Evolutionary conservation across 139 green algal genomes (phyloP).

Genomic region (Micractinium conductrix): DNA sequence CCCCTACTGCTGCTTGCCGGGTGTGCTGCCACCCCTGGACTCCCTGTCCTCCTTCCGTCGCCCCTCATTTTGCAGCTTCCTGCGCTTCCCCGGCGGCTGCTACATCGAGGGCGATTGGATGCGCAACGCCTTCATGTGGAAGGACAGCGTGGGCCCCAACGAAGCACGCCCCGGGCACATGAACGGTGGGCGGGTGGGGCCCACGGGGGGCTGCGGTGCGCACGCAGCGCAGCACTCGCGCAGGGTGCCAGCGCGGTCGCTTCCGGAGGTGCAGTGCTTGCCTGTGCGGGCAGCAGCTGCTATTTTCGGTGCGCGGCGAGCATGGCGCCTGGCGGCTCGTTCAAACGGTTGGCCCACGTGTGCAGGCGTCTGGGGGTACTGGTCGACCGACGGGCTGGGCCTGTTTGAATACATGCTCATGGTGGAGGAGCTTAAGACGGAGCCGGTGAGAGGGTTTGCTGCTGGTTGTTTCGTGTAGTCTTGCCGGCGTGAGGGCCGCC

Average conservation of each 20-base stretch:
- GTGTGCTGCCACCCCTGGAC: not conserved
- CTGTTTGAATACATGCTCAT: slow-evolving; percentile 80
- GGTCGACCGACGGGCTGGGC: slow-evolving; percentile 71
- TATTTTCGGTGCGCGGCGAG: too few species aligned
- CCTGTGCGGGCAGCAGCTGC: too few species aligned
- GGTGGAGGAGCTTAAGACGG: slow-evolving; percentile 59
- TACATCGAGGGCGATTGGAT: slow-evolving; percentile 69
- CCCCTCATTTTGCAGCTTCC: slow-evolving; percentile 41
- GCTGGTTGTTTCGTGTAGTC: too few species aligned
- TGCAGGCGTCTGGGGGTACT: slow-evolving; percentile 70
- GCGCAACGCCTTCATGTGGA: slow-evolving; percentile 65
- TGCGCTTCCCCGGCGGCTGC: slow-evolving; percentile 74
- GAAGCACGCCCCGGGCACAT: slow-evolving; percentile 65
- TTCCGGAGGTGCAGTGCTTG: too few species aligned
- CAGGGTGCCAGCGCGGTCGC: too few species aligned
- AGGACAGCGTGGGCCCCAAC: slow-evolving; percentile 47
- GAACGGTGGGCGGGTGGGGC: slow-evolving; percentile 45
- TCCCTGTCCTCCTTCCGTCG: not conserved
- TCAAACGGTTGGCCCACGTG: too few species aligned
- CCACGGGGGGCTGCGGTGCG: too few species aligned
- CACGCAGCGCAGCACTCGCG: too few species aligned
- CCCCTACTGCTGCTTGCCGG: not conserved
- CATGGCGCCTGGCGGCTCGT: too few species aligned
- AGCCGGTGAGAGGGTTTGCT: too few species aligned
- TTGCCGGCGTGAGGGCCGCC: too few species aligned